These are phyloP conservation scores for Prunus yedoensis DNA, from an alignment of 331 rosid genomes.

Conservation along the genomic window DNA sequence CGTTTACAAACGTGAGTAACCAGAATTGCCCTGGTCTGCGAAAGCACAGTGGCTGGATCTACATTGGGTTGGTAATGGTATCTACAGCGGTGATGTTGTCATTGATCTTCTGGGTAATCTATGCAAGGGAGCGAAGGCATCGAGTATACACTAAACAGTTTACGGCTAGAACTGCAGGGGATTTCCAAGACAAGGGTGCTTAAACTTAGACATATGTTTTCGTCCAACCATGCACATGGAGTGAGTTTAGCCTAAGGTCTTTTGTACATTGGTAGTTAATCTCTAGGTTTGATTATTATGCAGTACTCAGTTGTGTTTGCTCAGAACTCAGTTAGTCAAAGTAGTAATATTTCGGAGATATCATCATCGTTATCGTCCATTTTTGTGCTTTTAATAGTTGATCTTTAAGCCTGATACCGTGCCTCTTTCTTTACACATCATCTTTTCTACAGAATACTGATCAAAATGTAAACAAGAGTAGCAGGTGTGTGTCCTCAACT, in stretches of 20 bases:
- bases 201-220: not conserved
- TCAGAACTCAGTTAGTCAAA: not conserved
- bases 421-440: too few species aligned
- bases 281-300: not conserved
- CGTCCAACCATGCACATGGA: not conserved
- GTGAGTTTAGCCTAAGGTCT: not conserved
- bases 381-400: too few species aligned
- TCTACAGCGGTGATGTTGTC: constrained; percentile 44
- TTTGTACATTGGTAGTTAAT: not conserved
- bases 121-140: constrained; percentile 37
- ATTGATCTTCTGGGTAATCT: constrained; percentile 45
- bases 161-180: not conserved
- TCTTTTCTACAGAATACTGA: too few species aligned
- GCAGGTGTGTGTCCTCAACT: too few species aligned
- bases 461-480: too few species aligned
- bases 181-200: constrained; percentile 9
- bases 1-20: constrained; percentile 31
- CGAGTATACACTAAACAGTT: constrained; percentile 35
- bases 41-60: constrained; percentile 22
- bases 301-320: not conserved
- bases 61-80: constrained; percentile 34
- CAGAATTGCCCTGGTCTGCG: constrained; percentile 39
- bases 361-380: not conserved
- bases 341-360: not conserved
- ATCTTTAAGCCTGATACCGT: too few species aligned